Evolutionary conservation across 108 stramenopile species (phyloP).

Genomic region (Nitzschia putrida): DNA sequence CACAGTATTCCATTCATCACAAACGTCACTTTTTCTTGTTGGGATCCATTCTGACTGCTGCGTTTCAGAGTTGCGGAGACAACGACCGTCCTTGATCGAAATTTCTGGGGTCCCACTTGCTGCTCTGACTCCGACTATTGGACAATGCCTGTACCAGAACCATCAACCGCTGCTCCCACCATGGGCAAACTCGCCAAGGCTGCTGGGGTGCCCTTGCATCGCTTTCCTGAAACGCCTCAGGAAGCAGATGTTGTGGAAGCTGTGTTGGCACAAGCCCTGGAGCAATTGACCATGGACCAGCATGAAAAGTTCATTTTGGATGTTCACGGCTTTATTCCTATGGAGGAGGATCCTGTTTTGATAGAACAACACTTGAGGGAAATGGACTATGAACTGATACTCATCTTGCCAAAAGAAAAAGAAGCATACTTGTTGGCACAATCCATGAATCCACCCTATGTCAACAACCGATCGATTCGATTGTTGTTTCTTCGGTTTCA

Average conservation of each 20-base stretch:
- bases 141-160: too few relatives aligned
- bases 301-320: conserved; percentile 21
- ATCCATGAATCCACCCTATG: background rate
- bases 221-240: conserved; percentile 10
- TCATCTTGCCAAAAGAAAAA: conserved; percentile 1
- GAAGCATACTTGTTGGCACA: conserved; percentile 18
- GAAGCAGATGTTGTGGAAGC: conserved; percentile 3
- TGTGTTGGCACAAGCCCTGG: conserved; percentile 9
- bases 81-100: too few relatives aligned
- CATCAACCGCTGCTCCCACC: too few relatives aligned
- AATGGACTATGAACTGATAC: conserved; percentile 7
- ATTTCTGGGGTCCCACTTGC: too few relatives aligned
- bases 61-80: too few relatives aligned
- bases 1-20: too few relatives aligned
- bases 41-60: too few relatives aligned
- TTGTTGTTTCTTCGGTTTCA: conserved; percentile 14
- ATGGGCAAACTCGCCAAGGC: conserved; percentile 5
- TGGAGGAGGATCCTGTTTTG: background rate
- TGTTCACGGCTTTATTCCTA: conserved; percentile 21
- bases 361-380: background rate
- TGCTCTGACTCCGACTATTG: too few relatives aligned
- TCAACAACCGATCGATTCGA: background rate
- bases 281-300: conserved; percentile 14
- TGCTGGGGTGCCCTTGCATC: background rate
- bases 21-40: too few relatives aligned